phyloP scores from a whole-genome alignment of 352 stramenopile species.

The Phytophthora citricola region DNA sequence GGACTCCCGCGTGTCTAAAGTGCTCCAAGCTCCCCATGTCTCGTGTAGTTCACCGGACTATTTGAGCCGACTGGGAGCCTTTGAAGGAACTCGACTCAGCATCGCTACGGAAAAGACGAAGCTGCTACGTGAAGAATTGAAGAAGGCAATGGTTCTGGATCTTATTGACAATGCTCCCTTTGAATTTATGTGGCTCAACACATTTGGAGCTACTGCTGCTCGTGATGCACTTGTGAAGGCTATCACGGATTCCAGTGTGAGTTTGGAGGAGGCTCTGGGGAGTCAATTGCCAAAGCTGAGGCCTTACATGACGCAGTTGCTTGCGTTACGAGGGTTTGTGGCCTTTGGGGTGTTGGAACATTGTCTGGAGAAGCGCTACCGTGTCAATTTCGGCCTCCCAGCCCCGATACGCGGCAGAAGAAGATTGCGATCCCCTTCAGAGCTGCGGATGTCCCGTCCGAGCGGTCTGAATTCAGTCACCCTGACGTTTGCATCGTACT shows the following conservation, averaged over 20 bases:
- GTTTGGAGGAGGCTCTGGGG: constrained; percentile 31
- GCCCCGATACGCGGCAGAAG: constrained; percentile 51
- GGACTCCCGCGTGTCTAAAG: constrained; percentile 26
- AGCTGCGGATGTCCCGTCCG: constrained; percentile 79
- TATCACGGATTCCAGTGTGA: constrained; percentile 44
- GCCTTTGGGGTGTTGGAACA: constrained; percentile 81
- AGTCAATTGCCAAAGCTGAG: constrained; percentile 20
- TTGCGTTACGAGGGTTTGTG: constrained; percentile 78
- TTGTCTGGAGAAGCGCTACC: constrained; percentile 86
- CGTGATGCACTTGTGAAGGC: constrained; percentile 37
- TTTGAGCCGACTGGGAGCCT: constrained; percentile 41
- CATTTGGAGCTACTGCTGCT: constrained; percentile 23
- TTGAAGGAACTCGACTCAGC: constrained; percentile 53
- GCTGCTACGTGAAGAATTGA: constrained; percentile 28
- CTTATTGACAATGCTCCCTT: constrained; percentile 67
- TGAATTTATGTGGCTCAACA: constrained; percentile 70
- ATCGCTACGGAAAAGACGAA: constrained; percentile 24
- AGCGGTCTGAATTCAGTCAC: constrained; percentile 90
- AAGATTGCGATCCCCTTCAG: constrained; percentile 88
- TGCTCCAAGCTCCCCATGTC: constrained; percentile 52
- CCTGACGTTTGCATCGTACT: constrained; percentile 86
- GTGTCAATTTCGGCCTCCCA: constrained; percentile 83
- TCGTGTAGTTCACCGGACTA: constrained; percentile 48
- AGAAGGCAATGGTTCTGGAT: constrained; percentile 57
- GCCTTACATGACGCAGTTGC: constrained; percentile 45